Evolutionary conservation across 805 yeast species (phyloP).

Genomic region (Ogataea corticis): DNA sequence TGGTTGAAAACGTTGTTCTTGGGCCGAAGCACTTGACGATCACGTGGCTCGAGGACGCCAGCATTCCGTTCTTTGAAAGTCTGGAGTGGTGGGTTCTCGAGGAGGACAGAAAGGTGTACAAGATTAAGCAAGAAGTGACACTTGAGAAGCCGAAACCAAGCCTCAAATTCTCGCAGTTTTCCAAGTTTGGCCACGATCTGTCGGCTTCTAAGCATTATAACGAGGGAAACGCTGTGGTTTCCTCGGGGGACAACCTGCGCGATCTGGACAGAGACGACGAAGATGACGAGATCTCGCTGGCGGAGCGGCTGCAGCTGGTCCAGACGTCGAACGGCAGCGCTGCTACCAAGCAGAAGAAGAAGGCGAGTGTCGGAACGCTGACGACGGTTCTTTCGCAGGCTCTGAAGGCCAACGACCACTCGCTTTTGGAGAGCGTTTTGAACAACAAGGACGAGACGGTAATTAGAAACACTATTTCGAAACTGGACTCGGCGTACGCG

Average conservation of each 20-base stretch:
- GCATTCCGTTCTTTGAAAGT: constrained; percentile 56
- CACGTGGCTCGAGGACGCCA: constrained; percentile 65
- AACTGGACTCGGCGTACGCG: constrained; percentile 50
- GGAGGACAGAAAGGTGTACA: constrained; percentile 23
- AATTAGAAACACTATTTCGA: constrained; percentile 50
- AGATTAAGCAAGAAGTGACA: constrained; percentile 28
- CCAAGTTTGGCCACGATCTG: constrained; percentile 49
- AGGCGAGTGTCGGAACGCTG: constrained; percentile 71
- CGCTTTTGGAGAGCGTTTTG: constrained; percentile 82
- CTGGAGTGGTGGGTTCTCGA: constrained; percentile 45
- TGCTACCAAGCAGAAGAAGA: constrained; percentile 40
- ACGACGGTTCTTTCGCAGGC: constrained; percentile 89
- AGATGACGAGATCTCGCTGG: constrained; percentile 40
- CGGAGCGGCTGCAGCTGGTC: constrained; percentile 50
- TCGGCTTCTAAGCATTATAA: constrained; percentile 56
- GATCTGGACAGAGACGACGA: constrained; percentile 47
- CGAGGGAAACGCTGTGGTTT: constrained; percentile 60
- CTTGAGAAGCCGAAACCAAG: constrained; percentile 42
- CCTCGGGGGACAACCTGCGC: constrained; percentile 63
- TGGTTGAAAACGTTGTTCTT: constrained; percentile 24
- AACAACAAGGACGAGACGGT: constrained; percentile 50
- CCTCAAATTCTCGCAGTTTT: constrained; percentile 41
- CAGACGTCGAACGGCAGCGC: constrained; percentile 18
- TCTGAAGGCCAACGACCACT: constrained; percentile 79
- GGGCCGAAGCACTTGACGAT: constrained; percentile 40